phyloP scores from a whole-genome alignment of 2,329 filamentous ascomycete species.

The Penicillium rolfsii region DNA sequence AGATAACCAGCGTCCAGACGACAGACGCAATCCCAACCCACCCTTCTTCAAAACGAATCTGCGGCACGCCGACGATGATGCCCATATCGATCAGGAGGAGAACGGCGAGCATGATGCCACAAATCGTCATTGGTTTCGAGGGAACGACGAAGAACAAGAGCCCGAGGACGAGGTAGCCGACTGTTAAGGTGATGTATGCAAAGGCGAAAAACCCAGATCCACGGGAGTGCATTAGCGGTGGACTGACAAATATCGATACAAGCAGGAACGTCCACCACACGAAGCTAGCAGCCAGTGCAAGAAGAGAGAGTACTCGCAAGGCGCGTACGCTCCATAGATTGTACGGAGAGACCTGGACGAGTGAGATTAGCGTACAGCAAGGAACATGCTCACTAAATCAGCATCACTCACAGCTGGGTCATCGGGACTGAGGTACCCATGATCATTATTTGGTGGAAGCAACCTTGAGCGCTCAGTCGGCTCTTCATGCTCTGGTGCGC shows the following conservation, averaged over 20 bases:
- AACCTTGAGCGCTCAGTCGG: constrained; percentile 35
- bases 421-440: constrained; percentile 26
- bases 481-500: constrained; percentile 20
- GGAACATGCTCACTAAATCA: not conserved
- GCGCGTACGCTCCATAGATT: constrained; percentile 91
- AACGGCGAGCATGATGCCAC: constrained; percentile 68
- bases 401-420: constrained; percentile 26
- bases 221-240: constrained; percentile 79
- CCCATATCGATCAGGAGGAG: constrained; percentile 75
- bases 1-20: constrained; percentile 78
- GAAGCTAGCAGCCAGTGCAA: constrained; percentile 75
- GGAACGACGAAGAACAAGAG: constrained; percentile 88
- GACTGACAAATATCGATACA: constrained; percentile 88
- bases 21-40: constrained; percentile 89
- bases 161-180: constrained; percentile 73
- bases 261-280: constrained; percentile 92
- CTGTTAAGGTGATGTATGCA: constrained; percentile 76
- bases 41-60: constrained; percentile 79
- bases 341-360: constrained; percentile 72
- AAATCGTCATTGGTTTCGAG: constrained; percentile 74
- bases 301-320: constrained; percentile 74
- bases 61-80: constrained; percentile 74
- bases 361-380: not conserved
- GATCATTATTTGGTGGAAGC: constrained; percentile 18
- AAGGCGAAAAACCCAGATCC: constrained; percentile 94